These are phyloP conservation scores for Lineolata rhizophorae DNA, from an alignment of 495 filamentous ascomycete genomes.

Conservation along the genomic window DNA sequence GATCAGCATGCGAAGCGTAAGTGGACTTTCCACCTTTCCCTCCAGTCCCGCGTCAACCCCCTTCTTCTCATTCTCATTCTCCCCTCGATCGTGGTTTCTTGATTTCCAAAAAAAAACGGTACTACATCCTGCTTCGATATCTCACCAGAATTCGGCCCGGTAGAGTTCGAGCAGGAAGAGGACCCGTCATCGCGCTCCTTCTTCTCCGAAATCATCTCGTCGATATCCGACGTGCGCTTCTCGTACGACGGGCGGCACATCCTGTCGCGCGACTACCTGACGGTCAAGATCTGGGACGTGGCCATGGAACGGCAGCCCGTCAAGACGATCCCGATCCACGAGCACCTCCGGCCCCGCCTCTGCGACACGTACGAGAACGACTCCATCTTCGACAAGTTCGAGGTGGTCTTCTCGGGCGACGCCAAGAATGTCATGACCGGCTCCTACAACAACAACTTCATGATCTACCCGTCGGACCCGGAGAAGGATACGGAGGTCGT, in stretches of 20 bases:
- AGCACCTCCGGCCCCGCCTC: slow-evolving; percentile 79
- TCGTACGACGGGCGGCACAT: slow-evolving; percentile 93
- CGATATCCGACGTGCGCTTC: slow-evolving; percentile 95
- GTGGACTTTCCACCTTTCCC: slow-evolving; percentile 11
- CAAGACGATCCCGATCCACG: slow-evolving; percentile 97
- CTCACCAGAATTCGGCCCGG: not conserved
- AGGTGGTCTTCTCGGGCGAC: slow-evolving; percentile 96
- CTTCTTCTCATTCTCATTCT: no score
- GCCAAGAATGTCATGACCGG: slow-evolving; percentile 99
- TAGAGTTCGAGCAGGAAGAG: slow-evolving; percentile 98
- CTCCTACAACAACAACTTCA: slow-evolving; percentile 99
- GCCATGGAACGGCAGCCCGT: slow-evolving; percentile 94
- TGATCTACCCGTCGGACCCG: slow-evolving; percentile 96
- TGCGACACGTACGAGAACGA: slow-evolving; percentile 99
- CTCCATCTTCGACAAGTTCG: slow-evolving; percentile 98
- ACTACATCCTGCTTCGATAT: no score
- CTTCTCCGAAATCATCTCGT: slow-evolving; percentile 99
- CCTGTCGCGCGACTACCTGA: slow-evolving; percentile 90
- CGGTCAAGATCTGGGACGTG: slow-evolving; percentile 99
- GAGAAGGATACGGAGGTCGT: slow-evolving; percentile 94
- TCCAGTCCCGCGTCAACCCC: not conserved
- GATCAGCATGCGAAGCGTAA: slow-evolving; percentile 88
- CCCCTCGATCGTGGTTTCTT: no score
- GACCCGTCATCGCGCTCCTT: slow-evolving; percentile 97
- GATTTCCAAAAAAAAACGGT: no score